Conservation (phyloP, 1,284 basidiomycete genomes). For the Kalmanozyma brasiliensis region DNA sequence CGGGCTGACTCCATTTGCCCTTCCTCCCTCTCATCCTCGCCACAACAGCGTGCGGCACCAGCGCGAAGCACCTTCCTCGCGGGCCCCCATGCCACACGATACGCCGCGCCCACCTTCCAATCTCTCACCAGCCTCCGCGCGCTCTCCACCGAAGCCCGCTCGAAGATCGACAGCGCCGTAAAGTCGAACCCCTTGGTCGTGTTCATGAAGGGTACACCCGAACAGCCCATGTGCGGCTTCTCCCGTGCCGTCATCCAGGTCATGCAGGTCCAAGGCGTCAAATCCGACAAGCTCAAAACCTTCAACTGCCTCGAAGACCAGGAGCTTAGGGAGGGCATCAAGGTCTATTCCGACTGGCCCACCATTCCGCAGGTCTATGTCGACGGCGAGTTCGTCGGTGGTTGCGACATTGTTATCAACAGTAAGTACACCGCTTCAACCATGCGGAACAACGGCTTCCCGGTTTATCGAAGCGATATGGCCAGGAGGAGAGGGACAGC, state of each 20-base stretch:
- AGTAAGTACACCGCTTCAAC: too few species aligned
- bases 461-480: too few species aligned
- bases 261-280: conserved; percentile 88
- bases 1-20: too few species aligned
- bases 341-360: conserved; percentile 96
- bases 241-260: conserved; percentile 92
- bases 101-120: neutral
- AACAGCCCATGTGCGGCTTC: conserved; percentile 84
- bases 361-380: conserved; percentile 96
- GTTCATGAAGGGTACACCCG: conserved; percentile 90
- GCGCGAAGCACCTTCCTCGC: neutral
- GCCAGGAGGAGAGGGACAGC: too few species aligned
- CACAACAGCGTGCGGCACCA: conserved; percentile 4
- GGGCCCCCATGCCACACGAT: neutral
- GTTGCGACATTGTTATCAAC: conserved; percentile 91
- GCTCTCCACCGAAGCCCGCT: conserved; percentile 70
- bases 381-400: conserved; percentile 93
- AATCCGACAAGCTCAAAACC: conserved; percentile 69
- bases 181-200: conserved; percentile 80
- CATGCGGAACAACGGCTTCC: too few species aligned
- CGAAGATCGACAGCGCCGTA: conserved; percentile 72
- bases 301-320: conserved; percentile 90
- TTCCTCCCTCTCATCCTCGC: neutral
- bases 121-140: conserved; percentile 54
- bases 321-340: conserved; percentile 84